phyloP scores from a whole-genome alignment of 768 basidiomycete genomes.

The Lentinula guzmanii region DNA sequence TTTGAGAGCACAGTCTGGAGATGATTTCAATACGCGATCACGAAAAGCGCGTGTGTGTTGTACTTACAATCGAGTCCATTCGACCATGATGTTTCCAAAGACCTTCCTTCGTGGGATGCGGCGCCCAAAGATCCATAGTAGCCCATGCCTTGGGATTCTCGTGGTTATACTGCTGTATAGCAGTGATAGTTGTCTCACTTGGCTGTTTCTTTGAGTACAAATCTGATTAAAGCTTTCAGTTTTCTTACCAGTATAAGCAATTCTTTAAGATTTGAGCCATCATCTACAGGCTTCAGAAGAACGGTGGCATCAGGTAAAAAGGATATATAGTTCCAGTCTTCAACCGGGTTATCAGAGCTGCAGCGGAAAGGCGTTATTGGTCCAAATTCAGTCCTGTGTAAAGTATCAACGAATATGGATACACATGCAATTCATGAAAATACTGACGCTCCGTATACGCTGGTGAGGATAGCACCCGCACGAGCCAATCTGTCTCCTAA shows the following conservation, averaged over 20 bases:
- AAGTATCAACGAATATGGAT: not conserved
- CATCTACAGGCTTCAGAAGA: not conserved
- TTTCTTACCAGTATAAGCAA: not conserved
- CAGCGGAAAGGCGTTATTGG: not conserved
- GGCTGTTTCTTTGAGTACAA: not conserved
- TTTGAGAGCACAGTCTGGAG: conserved; percentile 22
- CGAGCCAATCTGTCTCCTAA: not conserved
- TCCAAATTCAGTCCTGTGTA: not conserved
- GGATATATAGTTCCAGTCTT: not conserved
- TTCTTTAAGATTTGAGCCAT: not conserved
- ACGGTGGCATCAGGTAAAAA: not conserved
- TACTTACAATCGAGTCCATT: conserved; percentile 16
- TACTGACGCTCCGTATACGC: not conserved
- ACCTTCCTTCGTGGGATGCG: conserved; percentile 1
- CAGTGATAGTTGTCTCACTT: not conserved
- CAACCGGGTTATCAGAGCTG: not conserved
- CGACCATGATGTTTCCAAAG: conserved; percentile 16
- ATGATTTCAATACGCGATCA: not conserved
- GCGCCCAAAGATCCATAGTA: not conserved
- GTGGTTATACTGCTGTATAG: not conserved
- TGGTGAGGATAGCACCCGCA: not conserved
- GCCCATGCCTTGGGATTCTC: not conserved
- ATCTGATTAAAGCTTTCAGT: too few relatives aligned
- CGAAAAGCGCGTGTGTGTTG: not conserved
- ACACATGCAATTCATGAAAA: not conserved